Conservation (phyloP, 1,284 basidiomycete species). For the Lentinula novae-zelandiae region DNA sequence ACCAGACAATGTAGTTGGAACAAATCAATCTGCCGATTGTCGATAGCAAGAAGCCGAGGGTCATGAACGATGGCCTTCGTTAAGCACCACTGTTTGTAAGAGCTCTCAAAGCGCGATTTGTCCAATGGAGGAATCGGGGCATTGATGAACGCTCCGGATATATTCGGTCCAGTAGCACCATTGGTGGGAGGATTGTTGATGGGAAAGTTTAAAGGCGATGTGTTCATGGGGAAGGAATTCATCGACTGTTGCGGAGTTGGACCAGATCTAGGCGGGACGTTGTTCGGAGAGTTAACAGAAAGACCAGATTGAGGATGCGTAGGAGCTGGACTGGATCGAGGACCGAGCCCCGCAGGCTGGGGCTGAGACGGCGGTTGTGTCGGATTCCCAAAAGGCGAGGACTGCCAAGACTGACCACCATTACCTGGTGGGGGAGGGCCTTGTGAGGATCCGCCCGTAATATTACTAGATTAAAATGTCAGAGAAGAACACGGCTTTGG, state of each 20-base stretch:
- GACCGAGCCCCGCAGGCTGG: constrained; percentile 11
- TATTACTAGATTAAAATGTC: background rate
- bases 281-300: constrained; percentile 23
- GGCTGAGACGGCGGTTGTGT: constrained; percentile 9
- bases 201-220: constrained; percentile 3
- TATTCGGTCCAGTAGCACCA: constrained; percentile 1
- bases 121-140: constrained; percentile 34
- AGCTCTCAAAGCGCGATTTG: constrained; percentile 43
- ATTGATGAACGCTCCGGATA: background rate
- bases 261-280: constrained; percentile 30
- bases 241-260: constrained; percentile 26
- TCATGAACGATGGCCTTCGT: constrained; percentile 38
- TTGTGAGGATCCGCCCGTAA: background rate
- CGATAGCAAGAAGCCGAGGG: constrained; percentile 38
- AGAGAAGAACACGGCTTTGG: background rate
- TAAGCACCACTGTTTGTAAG: constrained; percentile 44
- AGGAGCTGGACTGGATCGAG: constrained; percentile 23
- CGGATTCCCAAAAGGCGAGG: constrained; percentile 5
- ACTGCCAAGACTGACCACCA: constrained; percentile 2
- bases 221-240: constrained; percentile 12
- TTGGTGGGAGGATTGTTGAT: background rate
- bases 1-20: constrained; percentile 55
- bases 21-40: constrained; percentile 52
- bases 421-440: background rate
- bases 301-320: constrained; percentile 22